Evolutionary conservation across 2,329 filamentous ascomycete species (phyloP).

Genomic region (Aspergillus texensis): DNA sequence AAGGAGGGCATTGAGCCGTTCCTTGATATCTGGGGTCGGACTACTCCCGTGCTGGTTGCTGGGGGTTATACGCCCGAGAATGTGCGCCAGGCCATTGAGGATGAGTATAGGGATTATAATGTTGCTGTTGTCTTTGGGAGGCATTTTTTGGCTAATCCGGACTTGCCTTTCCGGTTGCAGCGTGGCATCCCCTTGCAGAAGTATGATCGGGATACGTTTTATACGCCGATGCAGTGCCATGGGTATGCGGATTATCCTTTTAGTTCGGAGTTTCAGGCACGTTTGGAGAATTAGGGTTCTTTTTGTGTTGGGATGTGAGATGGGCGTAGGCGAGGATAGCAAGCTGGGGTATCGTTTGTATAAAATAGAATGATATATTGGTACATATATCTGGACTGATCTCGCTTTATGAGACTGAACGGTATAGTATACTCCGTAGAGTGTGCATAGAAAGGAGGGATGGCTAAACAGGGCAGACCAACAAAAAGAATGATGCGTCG

Average conservation of each 20-base stretch:
- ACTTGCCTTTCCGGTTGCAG: slow-evolving; percentile 42
- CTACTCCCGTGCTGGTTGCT: slow-evolving; percentile 13
- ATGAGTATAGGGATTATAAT: slow-evolving; percentile 16
- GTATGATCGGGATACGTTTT: slow-evolving; percentile 45
- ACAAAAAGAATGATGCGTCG: no score
- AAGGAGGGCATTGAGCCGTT: slow-evolving; percentile 11
- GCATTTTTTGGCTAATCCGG: slow-evolving; percentile 44
- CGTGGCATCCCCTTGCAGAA: slow-evolving; percentile 35
- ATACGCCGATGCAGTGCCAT: slow-evolving; percentile 27
- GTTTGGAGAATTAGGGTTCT: no score
- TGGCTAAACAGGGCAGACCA: no score
- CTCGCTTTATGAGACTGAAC: no score
- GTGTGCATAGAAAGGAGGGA: no score
- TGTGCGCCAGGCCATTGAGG: slow-evolving; percentile 6
- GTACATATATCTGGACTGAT: no score
- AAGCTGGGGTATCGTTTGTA: no score
- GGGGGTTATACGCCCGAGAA: slow-evolving; percentile 13
- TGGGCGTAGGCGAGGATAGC: no score
- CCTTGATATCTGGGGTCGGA: slow-evolving; percentile 9
- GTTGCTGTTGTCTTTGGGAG: slow-evolving; percentile 42
- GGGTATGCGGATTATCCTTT: slow-evolving; percentile 39
- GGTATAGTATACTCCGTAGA: no score
- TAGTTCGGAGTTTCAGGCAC: slow-evolving; percentile 18
- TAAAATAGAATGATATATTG: no score
- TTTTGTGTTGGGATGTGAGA: no score